Evolutionary conservation across 108 stramenopile genomes (phyloP).

Genomic region (Fragilaria crotonensis): DNA sequence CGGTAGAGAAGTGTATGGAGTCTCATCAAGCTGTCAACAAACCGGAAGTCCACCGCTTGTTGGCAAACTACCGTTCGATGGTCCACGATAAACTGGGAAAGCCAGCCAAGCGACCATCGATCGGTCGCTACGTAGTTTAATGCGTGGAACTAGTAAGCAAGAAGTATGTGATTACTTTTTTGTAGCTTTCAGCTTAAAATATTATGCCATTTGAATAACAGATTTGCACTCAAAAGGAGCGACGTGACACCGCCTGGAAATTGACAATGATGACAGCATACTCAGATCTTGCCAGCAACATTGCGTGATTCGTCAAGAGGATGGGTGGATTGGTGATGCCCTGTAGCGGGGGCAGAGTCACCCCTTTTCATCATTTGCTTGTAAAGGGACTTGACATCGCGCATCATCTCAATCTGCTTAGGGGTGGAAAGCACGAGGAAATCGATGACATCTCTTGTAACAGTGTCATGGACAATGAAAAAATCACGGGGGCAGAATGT

Average conservation of each 20-base stretch:
- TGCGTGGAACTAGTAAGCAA: too few species aligned
- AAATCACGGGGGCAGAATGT: background rate
- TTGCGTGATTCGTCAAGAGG: too few species aligned
- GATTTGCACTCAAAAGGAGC: too few species aligned
- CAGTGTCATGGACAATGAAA: background rate
- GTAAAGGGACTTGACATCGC: background rate
- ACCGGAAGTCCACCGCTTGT: slow-evolving; percentile 20
- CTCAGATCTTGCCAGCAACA: too few species aligned
- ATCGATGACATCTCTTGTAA: background rate
- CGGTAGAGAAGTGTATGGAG: slow-evolving; percentile 40
- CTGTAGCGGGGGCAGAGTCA: too few species aligned
- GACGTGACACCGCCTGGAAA: too few species aligned
- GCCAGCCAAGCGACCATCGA: background rate
- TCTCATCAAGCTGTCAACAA: slow-evolving; percentile 29
- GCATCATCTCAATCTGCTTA: background rate
- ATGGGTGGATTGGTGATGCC: too few species aligned
- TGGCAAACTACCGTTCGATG: slow-evolving; percentile 11
- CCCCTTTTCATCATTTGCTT: too few species aligned
- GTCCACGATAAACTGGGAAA: slow-evolving; percentile 7
- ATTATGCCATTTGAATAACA: too few species aligned
- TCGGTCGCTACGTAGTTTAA: background rate
- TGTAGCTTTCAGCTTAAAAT: too few species aligned
- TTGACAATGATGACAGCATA: too few species aligned
- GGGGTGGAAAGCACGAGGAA: background rate
- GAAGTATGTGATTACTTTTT: too few species aligned